Evolutionary conservation across 768 basidiomycete species (phyloP), one percentile per base, ranked within the genome.

Genomic region (Trametes cinnabarina): DNA sequence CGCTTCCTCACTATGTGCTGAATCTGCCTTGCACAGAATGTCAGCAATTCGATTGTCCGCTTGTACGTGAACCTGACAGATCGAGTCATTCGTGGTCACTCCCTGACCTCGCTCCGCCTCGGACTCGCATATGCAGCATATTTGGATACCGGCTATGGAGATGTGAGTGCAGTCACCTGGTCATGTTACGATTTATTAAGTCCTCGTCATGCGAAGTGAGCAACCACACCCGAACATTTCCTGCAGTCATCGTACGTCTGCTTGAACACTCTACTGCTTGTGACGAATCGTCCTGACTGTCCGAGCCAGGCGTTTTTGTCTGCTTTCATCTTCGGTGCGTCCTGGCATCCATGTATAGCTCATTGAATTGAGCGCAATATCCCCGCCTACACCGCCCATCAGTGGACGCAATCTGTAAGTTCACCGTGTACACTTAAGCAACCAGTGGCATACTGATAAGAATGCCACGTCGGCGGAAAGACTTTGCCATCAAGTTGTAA

Each of bases 21-120:
- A 25, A 3, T 30, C 35, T 11, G 12, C 0, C 35, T 7, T 25
- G 35, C 39, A 3, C 37, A 63, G 62, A 63, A 63, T 30, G 15
- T 55, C 32, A 63, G 62, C 34, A 63, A 63, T 42, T 50, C 48
- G n/a, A 60, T 63, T 11, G 62, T 63, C n/a, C 58, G 62, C 48
- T 51, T 51, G 62, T 63, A 23, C 35, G 58, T 39, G 1, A 0
- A 23, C 19, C 11, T 28, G 12, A 20, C 34, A 2, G 40, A 30
- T 14, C 8, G 30, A 12, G 7, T 12, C 30, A 6, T 5, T 39
- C 37, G 17, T 3, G 37, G 10, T 8, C 37, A 39, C n/a, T 10
- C 20, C 9, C 11, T 30, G 22, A 47, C 39, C 23, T 23, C 30
- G 2, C 17, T 15, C 26, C 0, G 48, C 17, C 12, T 39, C n/a